phyloP scores from a whole-genome alignment of 768 basidiomycete species.

The Boletus pseudopeckii region DNA sequence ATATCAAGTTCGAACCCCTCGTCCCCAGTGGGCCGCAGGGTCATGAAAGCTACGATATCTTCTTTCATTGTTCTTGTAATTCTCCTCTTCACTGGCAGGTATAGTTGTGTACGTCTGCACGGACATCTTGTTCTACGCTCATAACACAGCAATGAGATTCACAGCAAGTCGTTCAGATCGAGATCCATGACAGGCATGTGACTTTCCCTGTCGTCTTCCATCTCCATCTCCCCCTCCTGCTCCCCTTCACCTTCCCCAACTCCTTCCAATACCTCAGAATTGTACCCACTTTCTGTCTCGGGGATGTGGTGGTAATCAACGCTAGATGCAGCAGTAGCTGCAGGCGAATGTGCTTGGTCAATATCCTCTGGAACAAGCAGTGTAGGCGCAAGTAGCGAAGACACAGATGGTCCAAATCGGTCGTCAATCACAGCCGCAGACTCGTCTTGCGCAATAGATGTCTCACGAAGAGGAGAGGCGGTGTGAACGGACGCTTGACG shows the following conservation, averaged over 20 bases:
- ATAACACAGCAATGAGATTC: slow-evolving; percentile 4
- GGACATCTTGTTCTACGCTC: background rate
- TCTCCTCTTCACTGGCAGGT: background rate
- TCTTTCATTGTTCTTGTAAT: background rate
- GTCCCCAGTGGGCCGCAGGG: slow-evolving; percentile 38
- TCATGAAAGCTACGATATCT: slow-evolving; percentile 3
- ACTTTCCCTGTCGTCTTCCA: slow-evolving; percentile 19
- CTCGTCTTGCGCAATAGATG: slow-evolving; percentile 30
- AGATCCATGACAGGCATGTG: slow-evolving; percentile 29
- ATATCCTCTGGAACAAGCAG: slow-evolving; percentile 25
- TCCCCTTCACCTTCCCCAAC: slow-evolving; percentile 27
- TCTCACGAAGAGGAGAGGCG: slow-evolving; percentile 27
- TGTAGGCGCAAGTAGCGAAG: slow-evolving; percentile 26
- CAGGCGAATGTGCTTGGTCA: slow-evolving; percentile 45
- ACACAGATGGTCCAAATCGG: slow-evolving; percentile 23
- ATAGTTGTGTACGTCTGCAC: background rate
- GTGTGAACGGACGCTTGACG: slow-evolving; percentile 23
- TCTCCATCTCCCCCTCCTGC: slow-evolving; percentile 23
- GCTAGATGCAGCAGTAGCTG: slow-evolving; percentile 49
- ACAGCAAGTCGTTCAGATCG: slow-evolving; percentile 24
- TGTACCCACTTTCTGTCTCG: slow-evolving; percentile 54
- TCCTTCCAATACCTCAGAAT: slow-evolving; percentile 43
- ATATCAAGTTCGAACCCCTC: slow-evolving; percentile 43
- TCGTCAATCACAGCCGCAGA: slow-evolving; percentile 23
- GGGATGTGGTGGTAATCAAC: slow-evolving; percentile 38